Evolutionary conservation across 257 asterid genomes (phyloP).

Genomic region (Salvia miltiorrhiza): DNA sequence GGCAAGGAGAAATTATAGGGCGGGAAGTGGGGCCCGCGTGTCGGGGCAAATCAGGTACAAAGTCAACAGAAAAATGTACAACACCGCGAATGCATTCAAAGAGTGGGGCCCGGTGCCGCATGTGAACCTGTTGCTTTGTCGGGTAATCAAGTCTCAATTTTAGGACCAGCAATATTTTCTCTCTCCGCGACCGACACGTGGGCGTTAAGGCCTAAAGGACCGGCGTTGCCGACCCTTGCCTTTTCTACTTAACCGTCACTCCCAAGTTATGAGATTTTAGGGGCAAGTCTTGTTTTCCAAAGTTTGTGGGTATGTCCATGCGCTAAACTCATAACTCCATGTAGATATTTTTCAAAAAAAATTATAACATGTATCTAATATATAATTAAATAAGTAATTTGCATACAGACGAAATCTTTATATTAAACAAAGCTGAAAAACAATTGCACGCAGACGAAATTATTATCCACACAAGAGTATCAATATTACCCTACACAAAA

Average conservation of each 20-base stretch:
- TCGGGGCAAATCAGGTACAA: slow-evolving; percentile 35
- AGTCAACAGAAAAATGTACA: slow-evolving; percentile 27
- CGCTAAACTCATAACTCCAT: too few relatives aligned
- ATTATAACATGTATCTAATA: too few relatives aligned
- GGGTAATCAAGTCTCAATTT: slow-evolving; percentile 23
- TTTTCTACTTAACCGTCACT: slow-evolving; percentile 11
- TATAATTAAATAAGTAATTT: too few relatives aligned
- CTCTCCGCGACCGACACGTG: slow-evolving; percentile 35
- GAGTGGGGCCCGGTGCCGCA: slow-evolving; percentile 25
- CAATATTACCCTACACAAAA: too few relatives aligned
- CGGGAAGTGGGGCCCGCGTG: slow-evolving; percentile 34
- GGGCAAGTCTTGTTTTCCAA: too few relatives aligned
- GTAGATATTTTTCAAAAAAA: too few relatives aligned
- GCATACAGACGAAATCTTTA: too few relatives aligned
- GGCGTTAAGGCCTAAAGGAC: slow-evolving; percentile 5
- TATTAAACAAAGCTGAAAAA: too few relatives aligned
- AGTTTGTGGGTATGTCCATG: neutral
- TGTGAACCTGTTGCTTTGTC: slow-evolving; percentile 55
- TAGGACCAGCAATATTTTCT: slow-evolving; percentile 11
- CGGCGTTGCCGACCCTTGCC: neutral
- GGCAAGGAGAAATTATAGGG: slow-evolving; percentile 2
- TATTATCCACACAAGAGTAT: too few relatives aligned
- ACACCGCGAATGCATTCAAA: neutral
- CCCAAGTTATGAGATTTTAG: slow-evolving; percentile 2
- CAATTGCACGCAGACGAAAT: too few relatives aligned